Conservation (phyloP, 2,329 filamentous ascomycete genomes). For the Clonostachys rhizophaga region DNA sequence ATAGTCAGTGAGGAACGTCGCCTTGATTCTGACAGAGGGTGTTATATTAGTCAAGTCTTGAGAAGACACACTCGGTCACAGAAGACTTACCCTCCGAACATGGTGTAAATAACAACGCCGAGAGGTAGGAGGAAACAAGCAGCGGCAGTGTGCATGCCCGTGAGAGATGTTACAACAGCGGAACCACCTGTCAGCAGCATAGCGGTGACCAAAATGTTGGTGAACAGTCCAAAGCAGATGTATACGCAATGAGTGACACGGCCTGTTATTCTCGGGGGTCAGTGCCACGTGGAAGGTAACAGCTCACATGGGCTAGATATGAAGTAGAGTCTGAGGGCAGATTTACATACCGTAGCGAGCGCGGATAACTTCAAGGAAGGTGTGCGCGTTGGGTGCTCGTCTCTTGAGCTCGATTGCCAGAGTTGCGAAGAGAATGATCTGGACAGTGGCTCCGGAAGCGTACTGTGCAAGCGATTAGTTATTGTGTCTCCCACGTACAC, state of each 20-base stretch:
- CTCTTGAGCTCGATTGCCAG: conserved; percentile 81
- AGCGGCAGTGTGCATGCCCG: conserved; percentile 50
- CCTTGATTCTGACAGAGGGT: conserved; percentile 59
- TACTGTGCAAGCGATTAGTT: conserved; percentile 20
- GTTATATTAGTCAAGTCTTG: background rate
- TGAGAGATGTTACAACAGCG: conserved; percentile 37
- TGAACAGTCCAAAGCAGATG: conserved; percentile 72
- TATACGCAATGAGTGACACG: conserved; percentile 63
- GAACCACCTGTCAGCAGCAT: conserved; percentile 76
- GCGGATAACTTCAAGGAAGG: conserved; percentile 71
- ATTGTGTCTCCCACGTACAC: no score
- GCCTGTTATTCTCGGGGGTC: no score
- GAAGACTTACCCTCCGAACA: conserved; percentile 32
- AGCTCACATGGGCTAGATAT: no score
- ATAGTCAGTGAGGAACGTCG: conserved; percentile 75
- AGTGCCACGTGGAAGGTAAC: no score
- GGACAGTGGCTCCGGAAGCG: conserved; percentile 63
- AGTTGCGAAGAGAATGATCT: conserved; percentile 79
- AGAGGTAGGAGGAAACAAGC: conserved; percentile 78
- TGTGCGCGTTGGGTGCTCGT: conserved; percentile 76
- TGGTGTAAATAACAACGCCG: conserved; percentile 72
- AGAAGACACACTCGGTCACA: background rate
- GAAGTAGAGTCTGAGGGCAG: no score
- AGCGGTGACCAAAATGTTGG: conserved; percentile 76
- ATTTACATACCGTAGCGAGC: conserved; percentile 60